A percentile compares a stretch with the other conserved stretches of the same genome.
Evolutionary conservation across 495 filamentous ascomycete species (phyloP).

Genomic region (Aspergillus taichungensis): DNA sequence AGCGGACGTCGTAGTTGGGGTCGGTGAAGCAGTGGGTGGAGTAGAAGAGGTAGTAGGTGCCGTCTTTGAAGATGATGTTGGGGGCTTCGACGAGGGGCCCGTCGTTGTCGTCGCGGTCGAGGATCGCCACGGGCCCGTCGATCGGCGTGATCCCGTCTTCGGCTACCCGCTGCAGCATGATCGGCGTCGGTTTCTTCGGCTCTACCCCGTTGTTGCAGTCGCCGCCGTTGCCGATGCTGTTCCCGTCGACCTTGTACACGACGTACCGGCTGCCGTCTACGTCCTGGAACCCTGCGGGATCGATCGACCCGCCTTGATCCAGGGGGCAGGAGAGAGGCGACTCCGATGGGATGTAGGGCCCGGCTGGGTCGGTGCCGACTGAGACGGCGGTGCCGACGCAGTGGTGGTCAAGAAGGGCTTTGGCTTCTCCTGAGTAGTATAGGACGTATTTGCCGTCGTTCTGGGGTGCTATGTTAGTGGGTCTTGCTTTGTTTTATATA

Average conservation of each 20-base stretch:
- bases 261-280: conserved; percentile 46
- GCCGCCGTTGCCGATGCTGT: conserved; percentile 47
- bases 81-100: conserved; percentile 58
- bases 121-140: conserved; percentile 42
- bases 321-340: conserved; percentile 43
- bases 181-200: conserved; percentile 44
- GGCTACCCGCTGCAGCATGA: conserved; percentile 49
- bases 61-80: conserved; percentile 33
- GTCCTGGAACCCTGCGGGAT: conserved; percentile 46
- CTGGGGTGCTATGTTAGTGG: conserved; percentile 13
- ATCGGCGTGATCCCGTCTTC: conserved; percentile 42
- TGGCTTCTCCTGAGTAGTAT: conserved; percentile 48
- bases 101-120: conserved; percentile 47
- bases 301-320: conserved; percentile 48
- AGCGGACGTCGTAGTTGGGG: conserved; percentile 45
- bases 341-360: conserved; percentile 43
- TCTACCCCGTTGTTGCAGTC: conserved; percentile 45
- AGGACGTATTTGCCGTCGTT: conserved; percentile 44
- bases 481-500: background rate
- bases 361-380: conserved; percentile 22
- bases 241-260: conserved; percentile 57
- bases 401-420: conserved; percentile 29
- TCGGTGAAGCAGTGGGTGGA: conserved; percentile 49
- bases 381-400: conserved; percentile 48
- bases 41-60: conserved; percentile 52